Evolutionary conservation across 352 stramenopile species (phyloP).

Genomic region (Phytophthora lateralis): DNA sequence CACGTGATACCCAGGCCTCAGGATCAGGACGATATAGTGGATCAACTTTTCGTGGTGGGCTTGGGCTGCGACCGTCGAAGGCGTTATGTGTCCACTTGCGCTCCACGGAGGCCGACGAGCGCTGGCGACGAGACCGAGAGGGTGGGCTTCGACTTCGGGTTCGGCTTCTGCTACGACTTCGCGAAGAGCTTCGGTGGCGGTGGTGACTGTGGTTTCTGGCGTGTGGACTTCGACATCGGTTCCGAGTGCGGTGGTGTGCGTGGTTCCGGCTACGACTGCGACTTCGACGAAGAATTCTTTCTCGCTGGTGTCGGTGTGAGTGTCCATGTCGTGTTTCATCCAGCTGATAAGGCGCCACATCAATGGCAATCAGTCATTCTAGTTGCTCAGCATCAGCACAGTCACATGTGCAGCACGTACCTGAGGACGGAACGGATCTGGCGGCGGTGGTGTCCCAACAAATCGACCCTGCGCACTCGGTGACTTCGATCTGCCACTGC

Average conservation of each 20-base stretch:
- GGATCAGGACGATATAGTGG: constrained; percentile 74
- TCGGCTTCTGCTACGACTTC: constrained; percentile 33
- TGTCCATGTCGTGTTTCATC: constrained; percentile 41
- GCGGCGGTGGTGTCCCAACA: constrained; percentile 52
- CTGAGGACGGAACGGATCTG: constrained; percentile 68
- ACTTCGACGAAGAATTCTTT: constrained; percentile 10
- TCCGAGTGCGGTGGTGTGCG: constrained; percentile 11
- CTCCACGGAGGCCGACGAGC: constrained; percentile 38
- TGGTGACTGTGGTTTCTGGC: constrained; percentile 4
- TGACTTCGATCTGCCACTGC: constrained; percentile 32
- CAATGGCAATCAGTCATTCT: constrained; percentile 7
- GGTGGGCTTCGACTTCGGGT: constrained; percentile 27
- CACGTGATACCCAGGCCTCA: constrained; percentile 75
- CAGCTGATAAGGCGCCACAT: constrained; percentile 32
- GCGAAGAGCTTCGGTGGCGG: constrained; percentile 15
- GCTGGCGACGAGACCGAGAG: constrained; percentile 16
- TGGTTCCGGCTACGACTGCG: constrained; percentile 15
- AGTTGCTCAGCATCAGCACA: not conserved
- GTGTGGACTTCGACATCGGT: constrained; percentile 11
- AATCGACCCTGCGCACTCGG: constrained; percentile 31
- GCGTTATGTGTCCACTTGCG: constrained; percentile 73
- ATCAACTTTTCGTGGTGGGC: constrained; percentile 60
- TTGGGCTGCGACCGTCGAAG: constrained; percentile 78
- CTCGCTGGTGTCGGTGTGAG: not conserved
- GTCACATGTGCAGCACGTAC: constrained; percentile 23